Conservation (phyloP, 208 protist genomes). For the Leptomonas pyrrhocoris region DNA sequence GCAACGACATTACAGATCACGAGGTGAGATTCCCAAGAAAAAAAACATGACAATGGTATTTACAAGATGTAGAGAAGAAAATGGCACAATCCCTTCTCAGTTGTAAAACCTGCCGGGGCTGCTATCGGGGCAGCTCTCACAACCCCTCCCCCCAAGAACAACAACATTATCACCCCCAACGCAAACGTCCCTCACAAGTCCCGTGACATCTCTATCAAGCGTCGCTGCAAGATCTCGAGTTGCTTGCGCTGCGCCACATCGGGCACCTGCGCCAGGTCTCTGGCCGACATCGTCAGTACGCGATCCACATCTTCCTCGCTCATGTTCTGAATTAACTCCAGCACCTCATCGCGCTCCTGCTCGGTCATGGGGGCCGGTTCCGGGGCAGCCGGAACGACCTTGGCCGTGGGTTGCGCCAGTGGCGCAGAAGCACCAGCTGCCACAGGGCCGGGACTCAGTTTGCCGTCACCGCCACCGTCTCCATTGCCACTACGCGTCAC, state of each 20-base stretch:
- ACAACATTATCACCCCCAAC: too few species aligned
- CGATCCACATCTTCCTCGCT: conserved; percentile 82
- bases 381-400: background rate
- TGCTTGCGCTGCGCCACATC: conserved; percentile 68
- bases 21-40: too few species aligned
- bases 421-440: background rate
- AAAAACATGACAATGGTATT: too few species aligned
- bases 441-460: background rate
- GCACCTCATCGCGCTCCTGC: conserved; percentile 68
- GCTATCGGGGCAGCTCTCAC: too few species aligned
- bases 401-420: too few species aligned
- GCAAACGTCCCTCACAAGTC: conserved; percentile 42
- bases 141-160: too few species aligned
- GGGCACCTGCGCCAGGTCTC: conserved; percentile 63
- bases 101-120: too few species aligned
- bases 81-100: too few species aligned
- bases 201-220: conserved; percentile 70
- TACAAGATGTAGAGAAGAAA: too few species aligned
- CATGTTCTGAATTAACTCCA: conserved; percentile 76
- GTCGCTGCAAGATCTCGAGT: conserved; percentile 60
- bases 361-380: conserved; percentile 23
- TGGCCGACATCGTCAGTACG: conserved; percentile 67
- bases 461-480: background rate
- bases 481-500: background rate
- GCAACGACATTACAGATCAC: too few species aligned